Evolutionary conservation across 192 early-diverging fungal species (phyloP).

Genomic region (Coemansia sp.): DNA sequence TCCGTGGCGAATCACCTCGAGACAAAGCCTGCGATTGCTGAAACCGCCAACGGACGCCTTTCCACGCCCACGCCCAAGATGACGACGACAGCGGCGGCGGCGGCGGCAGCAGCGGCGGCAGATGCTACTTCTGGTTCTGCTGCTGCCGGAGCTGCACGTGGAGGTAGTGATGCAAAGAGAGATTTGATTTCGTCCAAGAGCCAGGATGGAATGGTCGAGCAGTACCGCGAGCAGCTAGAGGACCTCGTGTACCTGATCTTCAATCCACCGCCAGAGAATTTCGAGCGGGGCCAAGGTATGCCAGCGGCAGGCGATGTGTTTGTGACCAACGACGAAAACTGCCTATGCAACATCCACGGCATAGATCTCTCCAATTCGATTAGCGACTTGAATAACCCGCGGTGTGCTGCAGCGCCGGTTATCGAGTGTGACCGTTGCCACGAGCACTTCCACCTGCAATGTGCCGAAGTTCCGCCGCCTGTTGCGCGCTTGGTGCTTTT

Average conservation of each 20-base stretch:
- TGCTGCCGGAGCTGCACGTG: too few relatives aligned
- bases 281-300: slow-evolving; percentile 19
- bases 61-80: too few relatives aligned
- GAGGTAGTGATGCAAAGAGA: too few relatives aligned
- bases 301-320: slow-evolving; percentile 20
- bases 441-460: slow-evolving; percentile 58
- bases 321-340: slow-evolving; percentile 23
- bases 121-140: too few relatives aligned
- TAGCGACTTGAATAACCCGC: slow-evolving; percentile 4
- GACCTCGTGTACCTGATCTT: slow-evolving; percentile 15
- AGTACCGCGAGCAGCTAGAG: slow-evolving; percentile 16
- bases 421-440: slow-evolving; percentile 64
- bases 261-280: slow-evolving; percentile 11
- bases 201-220: too few relatives aligned
- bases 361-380: background rate
- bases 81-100: too few relatives aligned
- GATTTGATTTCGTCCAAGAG: too few relatives aligned
- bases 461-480: slow-evolving; percentile 50
- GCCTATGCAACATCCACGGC: slow-evolving; percentile 36
- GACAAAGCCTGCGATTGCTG: too few relatives aligned
- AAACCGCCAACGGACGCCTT: too few relatives aligned
- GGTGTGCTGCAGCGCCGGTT: slow-evolving; percentile 33
- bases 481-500: slow-evolving; percentile 22
- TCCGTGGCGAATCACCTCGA: too few relatives aligned
- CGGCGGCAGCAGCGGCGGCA: too few relatives aligned